A percentile compares a stretch with the other conserved stretches of the same genome.
phyloP scores from a whole-genome alignment of 176 grass and related monocot species.

The Ensete glaucum region DNA sequence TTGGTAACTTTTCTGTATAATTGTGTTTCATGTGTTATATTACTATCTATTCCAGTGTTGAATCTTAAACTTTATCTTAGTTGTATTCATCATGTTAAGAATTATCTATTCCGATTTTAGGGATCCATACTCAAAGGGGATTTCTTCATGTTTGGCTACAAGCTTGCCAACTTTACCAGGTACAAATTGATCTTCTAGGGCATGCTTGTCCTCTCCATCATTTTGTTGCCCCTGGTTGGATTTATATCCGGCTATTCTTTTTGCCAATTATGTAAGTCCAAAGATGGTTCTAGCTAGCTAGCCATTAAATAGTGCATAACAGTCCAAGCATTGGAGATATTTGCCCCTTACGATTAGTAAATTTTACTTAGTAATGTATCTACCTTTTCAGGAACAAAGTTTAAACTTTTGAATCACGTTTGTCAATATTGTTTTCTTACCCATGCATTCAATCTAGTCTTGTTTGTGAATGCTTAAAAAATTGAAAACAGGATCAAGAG shows the following conservation, averaged over 20 bases:
- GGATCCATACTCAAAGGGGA: neutral
- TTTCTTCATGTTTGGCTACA: neutral
- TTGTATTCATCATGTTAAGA: conserved; percentile 2
- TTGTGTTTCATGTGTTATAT: neutral
- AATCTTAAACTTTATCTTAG: conserved; percentile 10
- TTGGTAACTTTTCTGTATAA: conserved; percentile 46
- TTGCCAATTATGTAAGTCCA: neutral
- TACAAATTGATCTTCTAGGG: neutral
- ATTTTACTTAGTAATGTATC: too few relatives aligned
- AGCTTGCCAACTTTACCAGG: neutral
- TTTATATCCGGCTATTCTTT: neutral
- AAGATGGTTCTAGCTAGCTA: neutral
- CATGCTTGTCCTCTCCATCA: neutral
- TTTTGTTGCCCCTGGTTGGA: neutral
- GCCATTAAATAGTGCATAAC: neutral
- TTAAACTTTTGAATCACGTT: too few relatives aligned
- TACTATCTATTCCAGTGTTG: neutral
- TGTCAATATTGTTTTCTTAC: too few relatives aligned
- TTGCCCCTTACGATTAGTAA: neutral
- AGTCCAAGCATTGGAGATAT: neutral
- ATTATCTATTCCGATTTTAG: neutral
- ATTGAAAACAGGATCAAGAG: too few relatives aligned
- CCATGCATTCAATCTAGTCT: too few relatives aligned
- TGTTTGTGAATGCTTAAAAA: too few relatives aligned
- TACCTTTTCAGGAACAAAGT: too few relatives aligned